These are phyloP conservation scores for Fusarium phyllophilum DNA, from an alignment of 2,329 filamentous ascomycete genomes.

Conservation along the genomic window DNA sequence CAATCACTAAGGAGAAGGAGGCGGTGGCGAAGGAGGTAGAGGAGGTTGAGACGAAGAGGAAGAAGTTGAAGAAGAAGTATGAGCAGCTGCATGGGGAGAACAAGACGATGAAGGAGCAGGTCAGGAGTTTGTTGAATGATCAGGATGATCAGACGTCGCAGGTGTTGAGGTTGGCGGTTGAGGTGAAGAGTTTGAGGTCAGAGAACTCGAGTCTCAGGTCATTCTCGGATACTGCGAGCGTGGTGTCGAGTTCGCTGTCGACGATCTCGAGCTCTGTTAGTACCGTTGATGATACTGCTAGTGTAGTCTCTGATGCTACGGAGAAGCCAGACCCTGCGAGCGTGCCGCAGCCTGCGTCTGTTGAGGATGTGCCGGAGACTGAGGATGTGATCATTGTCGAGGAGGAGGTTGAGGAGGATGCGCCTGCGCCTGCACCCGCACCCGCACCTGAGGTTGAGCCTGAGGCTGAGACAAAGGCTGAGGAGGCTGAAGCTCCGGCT, in stretches of 20 bases:
- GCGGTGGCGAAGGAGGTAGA: constrained; percentile 32
- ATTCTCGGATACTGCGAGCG: constrained; percentile 36
- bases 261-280: constrained; percentile 26
- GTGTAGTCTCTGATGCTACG: constrained; percentile 34
- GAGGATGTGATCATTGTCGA: constrained; percentile 12
- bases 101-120: constrained; percentile 30
- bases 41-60: constrained; percentile 38
- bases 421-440: neutral
- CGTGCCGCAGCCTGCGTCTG: constrained; percentile 22
- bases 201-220: constrained; percentile 39
- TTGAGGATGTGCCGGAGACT: constrained; percentile 25
- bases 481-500: neutral
- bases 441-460: neutral
- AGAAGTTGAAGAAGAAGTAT: constrained; percentile 40
- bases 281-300: constrained; percentile 25
- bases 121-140: constrained; percentile 32
- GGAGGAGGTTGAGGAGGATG: neutral
- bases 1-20: constrained; percentile 40
- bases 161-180: constrained; percentile 38
- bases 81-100: constrained; percentile 34
- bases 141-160: constrained; percentile 41
- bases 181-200: constrained; percentile 33
- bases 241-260: constrained; percentile 34
- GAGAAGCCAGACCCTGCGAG: constrained; percentile 35
- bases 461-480: neutral